These are phyloP conservation scores for Vanrija pseudolonga DNA, from an alignment of 1,284 basidiomycete species.

Conservation along the genomic window DNA sequence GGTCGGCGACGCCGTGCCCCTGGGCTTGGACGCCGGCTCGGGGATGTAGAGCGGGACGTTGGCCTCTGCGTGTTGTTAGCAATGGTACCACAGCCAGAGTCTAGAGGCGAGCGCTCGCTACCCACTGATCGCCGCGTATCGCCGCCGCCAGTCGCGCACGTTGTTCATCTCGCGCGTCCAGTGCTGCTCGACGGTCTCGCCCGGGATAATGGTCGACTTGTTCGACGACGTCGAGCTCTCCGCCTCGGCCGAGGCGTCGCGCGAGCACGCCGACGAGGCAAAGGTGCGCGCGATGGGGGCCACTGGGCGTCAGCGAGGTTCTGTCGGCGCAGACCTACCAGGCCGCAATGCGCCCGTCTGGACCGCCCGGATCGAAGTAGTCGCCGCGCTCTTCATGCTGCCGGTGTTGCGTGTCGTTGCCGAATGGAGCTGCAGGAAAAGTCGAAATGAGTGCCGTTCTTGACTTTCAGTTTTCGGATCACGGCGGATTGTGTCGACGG, in stretches of 20 bases:
- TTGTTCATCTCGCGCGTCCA: constrained; percentile 43
- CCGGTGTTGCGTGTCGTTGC: not conserved
- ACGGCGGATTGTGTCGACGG: constrained; percentile 7
- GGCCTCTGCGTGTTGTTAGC: constrained; percentile 5
- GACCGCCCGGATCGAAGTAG: constrained; percentile 6
- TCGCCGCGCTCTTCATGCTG: constrained; percentile 12
- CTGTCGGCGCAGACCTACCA: not conserved
- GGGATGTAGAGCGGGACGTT: constrained; percentile 27
- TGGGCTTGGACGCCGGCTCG: constrained; percentile 4
- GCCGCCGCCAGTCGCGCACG: constrained; percentile 37
- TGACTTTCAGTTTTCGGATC: constrained; percentile 10
- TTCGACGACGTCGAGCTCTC: not conserved
- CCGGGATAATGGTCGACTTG: constrained; percentile 5
- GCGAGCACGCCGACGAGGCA: not conserved
- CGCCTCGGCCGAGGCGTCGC: constrained; percentile 3
- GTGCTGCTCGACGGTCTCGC: constrained; percentile 31
- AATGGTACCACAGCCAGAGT: too few relatives aligned
- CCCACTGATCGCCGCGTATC: constrained; percentile 33
- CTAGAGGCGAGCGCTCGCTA: too few relatives aligned
- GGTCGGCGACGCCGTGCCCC: constrained; percentile 18
- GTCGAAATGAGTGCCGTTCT: not conserved
- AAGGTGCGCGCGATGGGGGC: constrained; percentile 1
- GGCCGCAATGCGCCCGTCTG: not conserved
- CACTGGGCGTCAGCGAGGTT: not conserved
- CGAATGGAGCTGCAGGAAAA: not conserved